These are phyloP conservation scores for Lachancea sp. DNA, from an alignment of 805 yeast species.

Conservation along the genomic window DNA sequence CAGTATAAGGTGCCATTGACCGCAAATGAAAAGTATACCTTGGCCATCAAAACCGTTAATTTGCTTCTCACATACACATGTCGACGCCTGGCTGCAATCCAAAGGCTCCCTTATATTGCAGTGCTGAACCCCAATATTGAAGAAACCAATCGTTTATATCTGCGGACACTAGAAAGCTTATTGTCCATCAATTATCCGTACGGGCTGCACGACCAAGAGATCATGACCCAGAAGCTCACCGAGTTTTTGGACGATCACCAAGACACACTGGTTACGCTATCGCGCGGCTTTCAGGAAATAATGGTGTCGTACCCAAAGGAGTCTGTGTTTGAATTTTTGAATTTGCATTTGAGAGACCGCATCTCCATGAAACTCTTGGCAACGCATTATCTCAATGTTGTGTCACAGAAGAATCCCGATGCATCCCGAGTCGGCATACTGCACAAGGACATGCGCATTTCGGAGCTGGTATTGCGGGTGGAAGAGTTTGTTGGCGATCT, in stretches of 20 bases:
- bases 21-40: slow-evolving; percentile 27
- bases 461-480: slow-evolving; percentile 55
- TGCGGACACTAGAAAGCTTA: slow-evolving; percentile 56
- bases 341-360: slow-evolving; percentile 72
- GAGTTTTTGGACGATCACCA: slow-evolving; percentile 68
- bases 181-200: slow-evolving; percentile 38
- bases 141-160: slow-evolving; percentile 64
- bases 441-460: slow-evolving; percentile 58
- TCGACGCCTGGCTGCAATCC: slow-evolving; percentile 60
- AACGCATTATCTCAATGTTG: slow-evolving; percentile 71
- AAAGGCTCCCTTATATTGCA: slow-evolving; percentile 74
- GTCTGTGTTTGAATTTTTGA: slow-evolving; percentile 57
- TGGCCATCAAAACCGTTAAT: slow-evolving; percentile 52
- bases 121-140: slow-evolving; percentile 84
- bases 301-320: slow-evolving; percentile 39
- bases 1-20: slow-evolving; percentile 33
- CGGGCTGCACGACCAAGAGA: slow-evolving; percentile 47
- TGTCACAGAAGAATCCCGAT: slow-evolving; percentile 36
- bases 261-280: slow-evolving; percentile 74
- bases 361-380: slow-evolving; percentile 82
- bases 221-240: slow-evolving; percentile 47
- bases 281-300: slow-evolving; percentile 76
- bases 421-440: slow-evolving; percentile 55
- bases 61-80: slow-evolving; percentile 58
- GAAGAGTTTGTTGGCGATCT: slow-evolving; percentile 76